These are phyloP conservation scores for Pulveroboletus sp. DNA, from an alignment of 1,284 basidiomycete genomes.

Conservation along the genomic window DNA sequence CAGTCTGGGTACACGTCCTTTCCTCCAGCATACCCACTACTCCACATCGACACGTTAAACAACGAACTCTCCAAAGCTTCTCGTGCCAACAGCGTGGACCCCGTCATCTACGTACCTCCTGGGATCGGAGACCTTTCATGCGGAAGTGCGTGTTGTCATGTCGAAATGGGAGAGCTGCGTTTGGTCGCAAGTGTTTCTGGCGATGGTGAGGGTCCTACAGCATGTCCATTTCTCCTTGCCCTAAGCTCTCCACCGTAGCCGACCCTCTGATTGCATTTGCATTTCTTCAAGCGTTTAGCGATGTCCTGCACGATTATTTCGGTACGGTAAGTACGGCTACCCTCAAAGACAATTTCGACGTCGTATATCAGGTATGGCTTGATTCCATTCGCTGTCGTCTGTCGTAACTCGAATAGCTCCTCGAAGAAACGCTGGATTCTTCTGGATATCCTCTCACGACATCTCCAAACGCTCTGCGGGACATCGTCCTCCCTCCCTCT, in stretches of 20 bases:
- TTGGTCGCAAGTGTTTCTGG: slow-evolving; percentile 81
- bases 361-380: slow-evolving; percentile 82
- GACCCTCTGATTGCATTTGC: slow-evolving; percentile 90
- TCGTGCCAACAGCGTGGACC: slow-evolving; percentile 61
- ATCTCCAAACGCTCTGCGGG: slow-evolving; percentile 88
- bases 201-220: slow-evolving; percentile 57
- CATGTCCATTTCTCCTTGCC: neutral
- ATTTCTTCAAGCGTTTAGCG: slow-evolving; percentile 83
- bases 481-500: slow-evolving; percentile 88
- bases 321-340: slow-evolving; percentile 58
- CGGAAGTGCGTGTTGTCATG: slow-evolving; percentile 76
- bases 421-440: slow-evolving; percentile 93
- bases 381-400: neutral
- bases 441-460: slow-evolving; percentile 93
- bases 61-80: slow-evolving; percentile 62
- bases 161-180: slow-evolving; percentile 74
- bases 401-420: slow-evolving; percentile 54
- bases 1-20: slow-evolving; percentile 88
- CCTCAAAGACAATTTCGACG: slow-evolving; percentile 92
- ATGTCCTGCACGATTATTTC: slow-evolving; percentile 87
- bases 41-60: slow-evolving; percentile 87
- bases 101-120: slow-evolving; percentile 64
- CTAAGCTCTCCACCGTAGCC: slow-evolving; percentile 45
- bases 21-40: slow-evolving; percentile 75
- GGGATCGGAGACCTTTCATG: slow-evolving; percentile 49